These are phyloP conservation scores for Penicillium paradoxum DNA, from an alignment of 495 filamentous ascomycete species.

Conservation along the genomic window DNA sequence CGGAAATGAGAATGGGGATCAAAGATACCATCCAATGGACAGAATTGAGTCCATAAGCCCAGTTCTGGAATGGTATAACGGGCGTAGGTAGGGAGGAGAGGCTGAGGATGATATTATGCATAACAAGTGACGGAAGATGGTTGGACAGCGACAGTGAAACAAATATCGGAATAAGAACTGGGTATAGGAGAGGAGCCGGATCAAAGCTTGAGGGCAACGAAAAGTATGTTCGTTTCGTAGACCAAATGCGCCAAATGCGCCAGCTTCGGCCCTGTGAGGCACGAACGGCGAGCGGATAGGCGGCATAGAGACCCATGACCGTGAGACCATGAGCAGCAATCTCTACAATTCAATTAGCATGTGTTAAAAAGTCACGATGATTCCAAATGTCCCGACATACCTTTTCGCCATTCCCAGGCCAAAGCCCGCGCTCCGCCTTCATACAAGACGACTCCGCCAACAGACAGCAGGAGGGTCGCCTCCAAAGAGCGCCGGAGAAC, in stretches of 20 bases:
- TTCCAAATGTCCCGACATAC: conserved; percentile 19
- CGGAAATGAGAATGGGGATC: conserved; percentile 52
- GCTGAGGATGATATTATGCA: conserved; percentile 76
- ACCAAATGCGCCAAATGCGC: conserved; percentile 19
- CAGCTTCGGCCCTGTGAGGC: conserved; percentile 22
- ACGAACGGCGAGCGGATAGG: conserved; percentile 43
- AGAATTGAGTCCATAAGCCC: conserved; percentile 51
- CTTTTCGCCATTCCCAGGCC: conserved; percentile 42
- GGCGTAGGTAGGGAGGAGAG: conserved; percentile 70
- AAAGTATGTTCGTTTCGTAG: conserved; percentile 32
- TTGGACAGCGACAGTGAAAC: conserved; percentile 72
- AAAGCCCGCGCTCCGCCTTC: conserved; percentile 27
- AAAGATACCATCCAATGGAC: conserved; percentile 71
- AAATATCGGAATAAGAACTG: conserved; percentile 66
- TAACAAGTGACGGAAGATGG: conserved; percentile 49
- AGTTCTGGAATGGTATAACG: conserved; percentile 59
- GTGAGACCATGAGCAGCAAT: conserved; percentile 40
- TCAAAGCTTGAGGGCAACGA: conserved; percentile 73
- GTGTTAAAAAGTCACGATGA: too few relatives aligned
- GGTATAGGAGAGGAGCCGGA: conserved; percentile 87
- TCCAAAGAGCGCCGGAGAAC: conserved; percentile 44
- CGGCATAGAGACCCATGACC: conserved; percentile 38
- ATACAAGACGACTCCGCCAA: conserved; percentile 39
- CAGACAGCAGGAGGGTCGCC: conserved; percentile 38
- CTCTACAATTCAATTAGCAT: conserved; percentile 34